A percentile compares a stretch with the other conserved stretches of the same genome.
These are phyloP conservation scores for Mrakia blollopis DNA, from an alignment of 768 basidiomycete genomes.

Conservation along the genomic window DNA sequence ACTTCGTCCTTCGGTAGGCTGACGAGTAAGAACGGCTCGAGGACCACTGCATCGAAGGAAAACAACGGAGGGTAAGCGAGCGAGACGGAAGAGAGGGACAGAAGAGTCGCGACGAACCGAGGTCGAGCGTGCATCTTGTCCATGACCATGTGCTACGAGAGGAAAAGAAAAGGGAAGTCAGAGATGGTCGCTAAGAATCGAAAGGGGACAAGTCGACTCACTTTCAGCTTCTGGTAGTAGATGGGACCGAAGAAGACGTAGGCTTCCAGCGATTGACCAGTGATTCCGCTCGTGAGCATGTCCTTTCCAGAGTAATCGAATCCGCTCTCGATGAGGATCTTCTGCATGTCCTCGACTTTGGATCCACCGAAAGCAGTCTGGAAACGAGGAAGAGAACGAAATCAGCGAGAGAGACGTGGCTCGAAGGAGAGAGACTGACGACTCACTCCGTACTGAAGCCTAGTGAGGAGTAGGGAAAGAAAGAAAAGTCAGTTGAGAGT, in stretches of 20 bases:
- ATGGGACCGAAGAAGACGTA: slow-evolving; percentile 99
- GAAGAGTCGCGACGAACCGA: slow-evolving; percentile 52
- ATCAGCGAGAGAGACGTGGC: not conserved
- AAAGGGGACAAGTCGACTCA: slow-evolving; percentile 48
- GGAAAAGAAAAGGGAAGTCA: slow-evolving; percentile 38
- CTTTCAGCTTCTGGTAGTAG: slow-evolving; percentile 96
- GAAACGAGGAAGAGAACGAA: not conserved
- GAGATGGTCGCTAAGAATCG: not conserved
- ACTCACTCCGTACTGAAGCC: slow-evolving; percentile 41
- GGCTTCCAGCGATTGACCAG: slow-evolving; percentile 90
- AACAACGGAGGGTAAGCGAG: slow-evolving; percentile 3
- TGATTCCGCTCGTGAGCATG: slow-evolving; percentile 96
- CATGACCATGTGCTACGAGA: slow-evolving; percentile 89
- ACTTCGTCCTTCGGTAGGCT: slow-evolving; percentile 97
- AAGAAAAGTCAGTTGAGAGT: not conserved
- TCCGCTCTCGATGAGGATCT: slow-evolving; percentile 87
- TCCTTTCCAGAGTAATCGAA: slow-evolving; percentile 99
- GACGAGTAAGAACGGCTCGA: slow-evolving; percentile 89
- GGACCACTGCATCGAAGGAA: slow-evolving; percentile 62
- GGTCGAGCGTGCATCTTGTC: slow-evolving; percentile 99
- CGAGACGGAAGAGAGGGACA: slow-evolving; percentile 2
- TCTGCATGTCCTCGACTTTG: slow-evolving; percentile 98
- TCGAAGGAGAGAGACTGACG: not conserved
- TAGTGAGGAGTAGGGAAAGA: not conserved
- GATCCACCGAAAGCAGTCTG: slow-evolving; percentile 84